Conservation (phyloP, 2,329 filamentous ascomycete species). For the Pezicula radicicola region DNA sequence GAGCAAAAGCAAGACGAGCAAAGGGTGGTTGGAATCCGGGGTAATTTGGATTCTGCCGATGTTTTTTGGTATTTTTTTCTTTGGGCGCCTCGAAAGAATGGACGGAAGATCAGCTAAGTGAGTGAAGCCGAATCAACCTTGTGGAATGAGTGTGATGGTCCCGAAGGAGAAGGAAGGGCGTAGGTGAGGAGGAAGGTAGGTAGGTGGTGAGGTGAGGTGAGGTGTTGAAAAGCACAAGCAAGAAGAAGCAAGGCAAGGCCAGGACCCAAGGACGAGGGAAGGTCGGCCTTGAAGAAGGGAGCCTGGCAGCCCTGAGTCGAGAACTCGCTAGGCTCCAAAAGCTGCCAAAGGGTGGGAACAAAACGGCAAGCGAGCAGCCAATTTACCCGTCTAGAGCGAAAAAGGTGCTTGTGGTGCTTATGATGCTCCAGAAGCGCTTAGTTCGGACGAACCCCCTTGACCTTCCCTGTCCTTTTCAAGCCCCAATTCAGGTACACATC, state of each 20-base stretch:
- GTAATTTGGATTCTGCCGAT: slow-evolving; percentile 3
- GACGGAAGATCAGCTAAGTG: slow-evolving; percentile 38
- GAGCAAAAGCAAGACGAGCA: slow-evolving; percentile 10
- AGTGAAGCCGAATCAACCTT: slow-evolving; percentile 41
- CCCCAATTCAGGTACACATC: too few relatives aligned
- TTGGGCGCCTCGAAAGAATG: slow-evolving; percentile 26
- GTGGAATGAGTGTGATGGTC: slow-evolving; percentile 29
- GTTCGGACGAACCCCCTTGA: too few relatives aligned
- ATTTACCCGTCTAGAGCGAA: too few relatives aligned
- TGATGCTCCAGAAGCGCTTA: too few relatives aligned
- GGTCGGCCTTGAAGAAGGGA: not conserved
- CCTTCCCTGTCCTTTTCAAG: too few relatives aligned
- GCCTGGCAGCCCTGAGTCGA: not conserved
- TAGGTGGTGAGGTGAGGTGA: not conserved
- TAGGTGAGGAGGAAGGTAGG: slow-evolving; percentile 1
- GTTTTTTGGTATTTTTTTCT: not conserved
- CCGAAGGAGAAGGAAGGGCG: slow-evolving; percentile 23
- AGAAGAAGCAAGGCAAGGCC: not conserved
- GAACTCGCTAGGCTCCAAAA: too few relatives aligned
- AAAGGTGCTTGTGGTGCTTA: too few relatives aligned
- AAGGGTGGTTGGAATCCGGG: slow-evolving; percentile 1
- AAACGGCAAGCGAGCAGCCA: too few relatives aligned
- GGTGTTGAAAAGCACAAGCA: not conserved
- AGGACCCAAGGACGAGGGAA: not conserved
- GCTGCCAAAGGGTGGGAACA: too few relatives aligned